phyloP scores from a whole-genome alignment of 2,329 filamentous ascomycete species.

The Penicillium verrucosum region DNA sequence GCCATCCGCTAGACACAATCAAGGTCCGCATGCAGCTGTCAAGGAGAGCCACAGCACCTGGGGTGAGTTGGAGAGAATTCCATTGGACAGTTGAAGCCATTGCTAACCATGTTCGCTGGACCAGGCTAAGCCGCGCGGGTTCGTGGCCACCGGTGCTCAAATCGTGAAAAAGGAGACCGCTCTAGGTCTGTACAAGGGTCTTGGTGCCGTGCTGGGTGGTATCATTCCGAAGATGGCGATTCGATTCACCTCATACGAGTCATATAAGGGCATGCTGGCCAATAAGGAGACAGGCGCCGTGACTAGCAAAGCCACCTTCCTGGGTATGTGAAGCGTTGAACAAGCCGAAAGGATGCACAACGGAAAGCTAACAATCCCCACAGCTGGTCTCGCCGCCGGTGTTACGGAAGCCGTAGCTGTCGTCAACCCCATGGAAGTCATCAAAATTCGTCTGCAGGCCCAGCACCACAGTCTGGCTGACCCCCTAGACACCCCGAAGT shows the following conservation, averaged over 20 bases:
- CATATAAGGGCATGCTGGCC: conserved; percentile 82
- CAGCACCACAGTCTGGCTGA: conserved; percentile 98
- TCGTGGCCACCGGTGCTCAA: conserved; percentile 77
- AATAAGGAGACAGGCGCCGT: conserved; percentile 65
- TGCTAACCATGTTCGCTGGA: conserved; percentile 10
- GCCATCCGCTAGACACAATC: conserved; percentile 97
- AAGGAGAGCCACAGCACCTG: conserved; percentile 74
- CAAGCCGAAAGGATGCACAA: neutral
- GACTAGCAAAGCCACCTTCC: conserved; percentile 68
- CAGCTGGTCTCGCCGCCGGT: conserved; percentile 84
- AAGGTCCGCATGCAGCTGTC: conserved; percentile 99
- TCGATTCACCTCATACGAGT: conserved; percentile 94
- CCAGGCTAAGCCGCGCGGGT: conserved; percentile 73
- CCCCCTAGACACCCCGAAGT: conserved; percentile 92
- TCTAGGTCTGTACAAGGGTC: conserved; percentile 91
- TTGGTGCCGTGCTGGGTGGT: conserved; percentile 93
- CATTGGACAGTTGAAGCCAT: neutral
- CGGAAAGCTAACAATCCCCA: neutral
- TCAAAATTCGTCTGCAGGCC: conserved; percentile 97
- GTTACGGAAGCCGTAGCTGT: conserved; percentile 95
- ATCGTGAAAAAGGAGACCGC: conserved; percentile 90
- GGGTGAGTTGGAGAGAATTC: conserved; percentile 50
- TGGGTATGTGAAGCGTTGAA: conserved; percentile 49
- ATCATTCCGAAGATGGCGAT: conserved; percentile 99
- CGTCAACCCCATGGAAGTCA: conserved; percentile 97